Percentiles rank a stretch among this genome's conserved stretches.
Conservation (phyloP, 2,329 filamentous ascomycete species). For the Endoconidiophora polonica region DNA sequence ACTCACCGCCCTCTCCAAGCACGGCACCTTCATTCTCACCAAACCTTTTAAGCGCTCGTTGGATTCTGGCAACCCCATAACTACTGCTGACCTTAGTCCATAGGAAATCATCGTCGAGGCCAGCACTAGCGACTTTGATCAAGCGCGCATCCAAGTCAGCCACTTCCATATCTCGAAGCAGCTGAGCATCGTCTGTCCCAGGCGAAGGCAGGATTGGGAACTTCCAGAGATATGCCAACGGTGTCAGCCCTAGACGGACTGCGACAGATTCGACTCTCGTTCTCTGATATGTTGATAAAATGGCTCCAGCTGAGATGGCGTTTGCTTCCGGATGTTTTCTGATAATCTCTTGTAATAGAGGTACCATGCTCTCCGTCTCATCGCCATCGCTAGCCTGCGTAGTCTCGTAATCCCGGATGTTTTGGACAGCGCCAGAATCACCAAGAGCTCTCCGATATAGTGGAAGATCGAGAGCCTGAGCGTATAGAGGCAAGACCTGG, state of each 20-base stretch:
- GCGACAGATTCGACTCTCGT: slow-evolving; percentile 91
- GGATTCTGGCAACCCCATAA: slow-evolving; percentile 29
- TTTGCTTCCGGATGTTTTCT: slow-evolving; percentile 60
- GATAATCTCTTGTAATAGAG: slow-evolving; percentile 53
- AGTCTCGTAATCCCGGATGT: slow-evolving; percentile 50
- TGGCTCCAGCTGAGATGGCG: slow-evolving; percentile 78
- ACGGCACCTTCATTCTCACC: slow-evolving; percentile 50
- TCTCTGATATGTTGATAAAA: slow-evolving; percentile 87
- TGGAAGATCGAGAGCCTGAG: slow-evolving; percentile 59
- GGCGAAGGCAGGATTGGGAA: slow-evolving; percentile 54
- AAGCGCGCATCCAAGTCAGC: slow-evolving; percentile 74
- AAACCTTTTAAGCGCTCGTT: slow-evolving; percentile 46
- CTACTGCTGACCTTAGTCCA: slow-evolving; percentile 61
- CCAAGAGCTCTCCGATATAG: slow-evolving; percentile 66
- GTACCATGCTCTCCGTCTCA: slow-evolving; percentile 76
- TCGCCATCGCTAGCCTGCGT: slow-evolving; percentile 31
- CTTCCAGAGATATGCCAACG: slow-evolving; percentile 85
- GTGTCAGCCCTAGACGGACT: slow-evolving; percentile 61
- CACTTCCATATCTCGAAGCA: slow-evolving; percentile 67
- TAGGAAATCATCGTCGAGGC: slow-evolving; percentile 62
- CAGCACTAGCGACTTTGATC: slow-evolving; percentile 86
- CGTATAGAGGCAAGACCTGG: slow-evolving; percentile 70
- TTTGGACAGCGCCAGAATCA: slow-evolving; percentile 50
- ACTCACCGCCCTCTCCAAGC: slow-evolving; percentile 87
- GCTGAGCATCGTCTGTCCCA: slow-evolving; percentile 29